Base-by-base conservation (phyloP, 1,139 yeast species). In the Saccharomyces hybrid region DNA sequence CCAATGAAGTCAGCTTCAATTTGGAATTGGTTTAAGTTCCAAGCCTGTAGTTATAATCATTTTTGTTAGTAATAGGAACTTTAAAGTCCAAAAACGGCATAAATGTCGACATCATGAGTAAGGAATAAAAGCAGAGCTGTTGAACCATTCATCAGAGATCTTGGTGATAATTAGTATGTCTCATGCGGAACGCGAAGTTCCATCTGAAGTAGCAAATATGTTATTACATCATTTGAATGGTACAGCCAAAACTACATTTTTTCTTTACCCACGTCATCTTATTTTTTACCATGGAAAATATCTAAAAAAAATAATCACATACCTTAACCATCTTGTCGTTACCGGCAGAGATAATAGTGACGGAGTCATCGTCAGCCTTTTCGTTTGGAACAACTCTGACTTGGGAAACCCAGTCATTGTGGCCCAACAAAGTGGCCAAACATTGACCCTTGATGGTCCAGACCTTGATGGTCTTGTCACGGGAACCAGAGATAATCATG, bases 141-240 rank as follows among this genome's bases (percentile, higher is more conserved):
- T 34, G 13, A 41, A 8, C 14, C 25, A 50, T 50, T 63, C 70
- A 84, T 90, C 97, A 90, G 97, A 87, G 96, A 89, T 89, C 96
- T 89, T 90, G 97, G 96, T 86, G 97, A 88, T 86, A 79, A 78
- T 58, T 77, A 71, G 73, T 78, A 84, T 86, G 96, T 91, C 97
- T 93, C 99, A 93, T 89, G 82, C 95, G 86, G 74, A 47, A 41
- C 50, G 75, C 72, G 70, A 69, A 74, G 76, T 76, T 68, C 66
- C 89, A 89, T 93, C 99, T 82, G 98, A 91, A 93, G 99, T 93
- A 93, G 99, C 99, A 91, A 91, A 91, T 91, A 90, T 84, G 65
- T 56, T 50, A 59, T 64, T 65, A 75, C 91, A 86, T 85, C 93
- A 85, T 81, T 66, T 78, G 65, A 59, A 63, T 64, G 63, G 41